Evolutionary conservation across 2,329 filamentous ascomycete species (phyloP).

Genomic region (Mollisia scopiformis): DNA sequence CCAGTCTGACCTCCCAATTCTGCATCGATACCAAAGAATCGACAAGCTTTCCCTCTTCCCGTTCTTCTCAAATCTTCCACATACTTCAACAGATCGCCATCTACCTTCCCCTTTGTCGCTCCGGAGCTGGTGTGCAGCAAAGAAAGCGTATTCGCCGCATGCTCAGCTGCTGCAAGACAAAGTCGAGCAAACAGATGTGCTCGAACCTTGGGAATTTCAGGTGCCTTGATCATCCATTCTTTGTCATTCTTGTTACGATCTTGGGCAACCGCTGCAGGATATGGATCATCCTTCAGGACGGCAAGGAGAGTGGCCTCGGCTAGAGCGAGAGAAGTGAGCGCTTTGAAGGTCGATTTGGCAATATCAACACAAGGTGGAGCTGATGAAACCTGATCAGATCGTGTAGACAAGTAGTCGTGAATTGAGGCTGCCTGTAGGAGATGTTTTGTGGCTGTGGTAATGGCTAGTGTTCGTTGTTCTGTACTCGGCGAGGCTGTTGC

Average conservation of each 20-base stretch:
- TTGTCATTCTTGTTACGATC: slow-evolving; percentile 80
- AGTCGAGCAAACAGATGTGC: slow-evolving; percentile 86
- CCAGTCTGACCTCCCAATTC: slow-evolving; percentile 82
- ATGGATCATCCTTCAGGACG: slow-evolving; percentile 93
- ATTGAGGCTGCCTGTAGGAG: slow-evolving; percentile 79
- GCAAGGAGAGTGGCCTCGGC: slow-evolving; percentile 90
- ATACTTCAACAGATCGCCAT: slow-evolving; percentile 71
- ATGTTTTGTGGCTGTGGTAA: slow-evolving; percentile 75
- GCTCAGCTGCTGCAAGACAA: slow-evolving; percentile 85
- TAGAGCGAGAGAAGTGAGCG: slow-evolving; percentile 68
- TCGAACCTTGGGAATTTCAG: slow-evolving; percentile 85
- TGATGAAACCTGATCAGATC: slow-evolving; percentile 48
- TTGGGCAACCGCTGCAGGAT: slow-evolving; percentile 80
- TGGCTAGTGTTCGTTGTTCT: slow-evolving; percentile 70
- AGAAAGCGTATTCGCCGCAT: slow-evolving; percentile 73
- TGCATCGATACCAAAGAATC: slow-evolving; percentile 89
- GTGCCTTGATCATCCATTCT: slow-evolving; percentile 96
- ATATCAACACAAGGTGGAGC: slow-evolving; percentile 55
- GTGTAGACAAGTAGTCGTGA: slow-evolving; percentile 70
- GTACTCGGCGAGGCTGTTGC: slow-evolving; percentile 60
- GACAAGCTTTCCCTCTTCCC: slow-evolving; percentile 80
- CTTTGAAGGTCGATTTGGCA: slow-evolving; percentile 53
- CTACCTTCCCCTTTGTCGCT: slow-evolving; percentile 52
- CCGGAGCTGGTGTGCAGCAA: slow-evolving; percentile 48
- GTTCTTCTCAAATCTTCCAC: slow-evolving; percentile 74